phyloP scores from a whole-genome alignment of 2,329 filamentous ascomycete species.

The Penicillium sp. region DNA sequence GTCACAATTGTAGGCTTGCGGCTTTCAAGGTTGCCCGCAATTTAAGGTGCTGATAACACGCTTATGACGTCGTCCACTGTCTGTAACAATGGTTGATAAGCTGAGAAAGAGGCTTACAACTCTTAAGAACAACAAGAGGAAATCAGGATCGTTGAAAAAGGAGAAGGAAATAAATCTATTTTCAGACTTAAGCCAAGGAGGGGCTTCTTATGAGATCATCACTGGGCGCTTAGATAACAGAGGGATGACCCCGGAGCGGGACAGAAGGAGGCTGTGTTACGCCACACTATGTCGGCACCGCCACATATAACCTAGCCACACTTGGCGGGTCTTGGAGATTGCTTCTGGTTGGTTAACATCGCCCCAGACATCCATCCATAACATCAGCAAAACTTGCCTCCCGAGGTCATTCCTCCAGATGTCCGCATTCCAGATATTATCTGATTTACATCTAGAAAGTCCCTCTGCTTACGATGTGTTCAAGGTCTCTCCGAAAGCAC shows the following conservation, averaged over 20 bases:
- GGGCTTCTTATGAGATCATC: conserved; percentile 16
- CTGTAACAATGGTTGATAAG: not conserved
- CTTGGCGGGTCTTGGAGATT: not conserved
- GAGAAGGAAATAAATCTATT: conserved; percentile 2
- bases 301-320: conserved; percentile 19
- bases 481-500: conserved; percentile 48
- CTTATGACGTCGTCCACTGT: conserved; percentile 21
- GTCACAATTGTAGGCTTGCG: not conserved
- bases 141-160: not conserved
- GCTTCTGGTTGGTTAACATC: not conserved
- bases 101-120: not conserved
- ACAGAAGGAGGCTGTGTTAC: conserved; percentile 16
- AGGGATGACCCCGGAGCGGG: not conserved
- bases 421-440: conserved; percentile 49
- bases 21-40: conserved; percentile 3
- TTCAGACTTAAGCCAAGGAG: conserved; percentile 9
- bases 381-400: not conserved
- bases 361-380: not conserved
- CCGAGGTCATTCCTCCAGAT: conserved; percentile 2
- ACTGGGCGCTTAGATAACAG: conserved; percentile 26
- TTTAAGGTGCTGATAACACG: conserved; percentile 13
- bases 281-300: conserved; percentile 27
- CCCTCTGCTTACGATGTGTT: conserved; percentile 52
- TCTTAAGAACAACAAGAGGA: not conserved
- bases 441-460: conserved; percentile 57